Conservation (phyloP, 805 yeast species). For the Peterozyma xylosa region DNA sequence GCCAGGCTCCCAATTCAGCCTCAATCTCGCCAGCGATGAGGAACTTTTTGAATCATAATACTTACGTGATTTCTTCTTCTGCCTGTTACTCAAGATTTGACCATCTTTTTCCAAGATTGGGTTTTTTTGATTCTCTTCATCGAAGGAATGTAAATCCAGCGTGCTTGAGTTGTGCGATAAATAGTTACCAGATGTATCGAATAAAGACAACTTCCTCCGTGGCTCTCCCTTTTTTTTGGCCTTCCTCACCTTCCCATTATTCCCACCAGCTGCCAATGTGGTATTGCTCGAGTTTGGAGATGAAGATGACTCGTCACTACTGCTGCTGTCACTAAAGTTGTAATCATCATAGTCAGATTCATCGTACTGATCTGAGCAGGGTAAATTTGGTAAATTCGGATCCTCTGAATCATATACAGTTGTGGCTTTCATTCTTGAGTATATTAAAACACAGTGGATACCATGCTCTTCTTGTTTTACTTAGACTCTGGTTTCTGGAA, state of each 20-base stretch:
- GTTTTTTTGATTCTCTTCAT: not conserved
- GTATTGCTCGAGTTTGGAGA: not conserved
- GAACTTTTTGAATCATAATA: conserved; percentile 30
- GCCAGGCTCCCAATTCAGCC: conserved; percentile 57
- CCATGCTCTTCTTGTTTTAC: too few relatives aligned
- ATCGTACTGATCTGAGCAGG: conserved; percentile 19
- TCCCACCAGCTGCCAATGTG: not conserved
- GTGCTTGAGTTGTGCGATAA: not conserved
- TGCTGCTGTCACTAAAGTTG: conserved; percentile 13
- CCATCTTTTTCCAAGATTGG: not conserved
- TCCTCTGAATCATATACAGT: conserved; percentile 31
- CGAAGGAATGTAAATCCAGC: too few relatives aligned
- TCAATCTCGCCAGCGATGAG: conserved; percentile 24
- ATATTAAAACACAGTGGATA: too few relatives aligned
- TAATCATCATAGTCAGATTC: conserved; percentile 26
- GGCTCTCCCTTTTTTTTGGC: not conserved
- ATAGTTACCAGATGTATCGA: not conserved
- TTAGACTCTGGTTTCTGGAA: too few relatives aligned
- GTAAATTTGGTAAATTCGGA: conserved; percentile 31
- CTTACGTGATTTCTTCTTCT: conserved; percentile 14
- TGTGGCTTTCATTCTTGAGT: conserved; percentile 1
- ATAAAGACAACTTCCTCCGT: conserved; percentile 1
- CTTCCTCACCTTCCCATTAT: not conserved
- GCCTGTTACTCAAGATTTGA: not conserved
- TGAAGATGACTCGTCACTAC: conserved; percentile 8